Base-by-base conservation (phyloP, 2,329 filamentous ascomycete genomes). In the Scedosporium dehoogii region DNA sequence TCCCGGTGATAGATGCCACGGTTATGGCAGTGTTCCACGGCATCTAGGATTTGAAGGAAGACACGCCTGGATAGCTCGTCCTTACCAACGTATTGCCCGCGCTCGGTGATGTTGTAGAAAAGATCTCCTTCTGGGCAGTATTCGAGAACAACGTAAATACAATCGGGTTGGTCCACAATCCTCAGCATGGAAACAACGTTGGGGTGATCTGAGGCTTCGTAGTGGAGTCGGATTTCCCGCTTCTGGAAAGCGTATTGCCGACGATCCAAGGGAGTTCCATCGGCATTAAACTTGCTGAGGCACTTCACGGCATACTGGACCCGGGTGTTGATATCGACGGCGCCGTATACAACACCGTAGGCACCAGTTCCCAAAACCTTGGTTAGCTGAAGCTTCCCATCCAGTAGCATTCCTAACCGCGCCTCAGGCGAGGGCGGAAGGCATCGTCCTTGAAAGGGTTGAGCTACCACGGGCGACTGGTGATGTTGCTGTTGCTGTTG, bases 41-140 rank as follows among this genome's bases (percentile, higher is more conserved):
- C 94, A 81, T 97, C 90, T 82, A 99, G 77, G 71, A 99, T 91
- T 76, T 99, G 94, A 66, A 97, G 85, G 75, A 97, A 97, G 63
- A 92, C 88, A 68, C 85, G 85, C 79, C 88, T 91, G 81, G 89
- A 90, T 73, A 96, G 83, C 70, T 85, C 83, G 79, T 97, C 93
- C 79, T 96, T 92, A 76, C 91, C 90, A 70, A 96, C 87, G 74
- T 96, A 99, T 74, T 91, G 90, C 73, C 92, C 90, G 71, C 90
- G 86, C 76, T 97, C 93, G 65, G 94, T 97, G 77, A 99, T 99
- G 78, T 96, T 97, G 74, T 90, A 89, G 78, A 99, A 99, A 67
- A 99, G 78, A 74, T 99, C 94, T 71, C 94, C 94, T 75, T 97
- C 94, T 6, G 92, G 91, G 78, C 93, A 97, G 75, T 92, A 97